phyloP scores from a whole-genome alignment of 2,329 filamentous ascomycete species.

The Berkeleyomyces basicola region DNA sequence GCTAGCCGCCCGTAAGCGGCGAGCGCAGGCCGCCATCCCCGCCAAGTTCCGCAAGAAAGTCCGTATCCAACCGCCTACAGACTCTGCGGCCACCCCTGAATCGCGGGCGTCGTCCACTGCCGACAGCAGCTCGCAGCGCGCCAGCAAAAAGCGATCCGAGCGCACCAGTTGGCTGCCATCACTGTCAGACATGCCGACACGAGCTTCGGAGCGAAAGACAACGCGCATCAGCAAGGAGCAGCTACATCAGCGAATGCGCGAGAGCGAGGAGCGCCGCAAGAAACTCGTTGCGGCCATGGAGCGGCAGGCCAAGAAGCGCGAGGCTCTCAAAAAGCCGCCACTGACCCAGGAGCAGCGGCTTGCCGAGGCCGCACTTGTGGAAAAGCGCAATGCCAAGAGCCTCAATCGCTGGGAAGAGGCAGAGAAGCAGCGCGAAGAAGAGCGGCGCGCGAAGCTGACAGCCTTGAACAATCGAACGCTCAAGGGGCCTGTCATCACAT shows the following conservation, averaged over 20 bases:
- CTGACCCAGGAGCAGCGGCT: constrained; percentile 80
- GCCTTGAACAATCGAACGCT: constrained; percentile 76
- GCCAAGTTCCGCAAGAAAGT: constrained; percentile 59
- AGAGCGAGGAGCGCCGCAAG: constrained; percentile 52
- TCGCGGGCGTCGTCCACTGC: constrained; percentile 17
- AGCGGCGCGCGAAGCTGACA: constrained; percentile 66
- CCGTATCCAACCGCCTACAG: constrained; percentile 42
- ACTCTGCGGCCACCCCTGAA: constrained; percentile 18
- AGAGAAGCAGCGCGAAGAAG: constrained; percentile 74
- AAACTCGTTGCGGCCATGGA: constrained; percentile 54
- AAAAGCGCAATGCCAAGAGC: constrained; percentile 76
- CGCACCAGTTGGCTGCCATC: constrained; percentile 41
- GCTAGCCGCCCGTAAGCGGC: constrained; percentile 53
- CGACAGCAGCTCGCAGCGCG: constrained; percentile 22
- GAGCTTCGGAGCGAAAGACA: constrained; percentile 40
- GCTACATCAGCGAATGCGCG: constrained; percentile 54
- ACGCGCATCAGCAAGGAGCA: constrained; percentile 44
- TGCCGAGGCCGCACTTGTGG: constrained; percentile 64
- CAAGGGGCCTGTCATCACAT: constrained; percentile 75
- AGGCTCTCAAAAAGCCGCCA: constrained; percentile 58
- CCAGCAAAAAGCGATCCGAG: constrained; percentile 44
- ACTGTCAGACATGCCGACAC: constrained; percentile 36
- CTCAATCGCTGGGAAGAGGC: constrained; percentile 87
- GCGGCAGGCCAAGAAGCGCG: constrained; percentile 50
- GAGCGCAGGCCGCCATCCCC: constrained; percentile 53